phyloP scores from a whole-genome alignment of 352 stramenopile species.

The Globisporangium nunn region DNA sequence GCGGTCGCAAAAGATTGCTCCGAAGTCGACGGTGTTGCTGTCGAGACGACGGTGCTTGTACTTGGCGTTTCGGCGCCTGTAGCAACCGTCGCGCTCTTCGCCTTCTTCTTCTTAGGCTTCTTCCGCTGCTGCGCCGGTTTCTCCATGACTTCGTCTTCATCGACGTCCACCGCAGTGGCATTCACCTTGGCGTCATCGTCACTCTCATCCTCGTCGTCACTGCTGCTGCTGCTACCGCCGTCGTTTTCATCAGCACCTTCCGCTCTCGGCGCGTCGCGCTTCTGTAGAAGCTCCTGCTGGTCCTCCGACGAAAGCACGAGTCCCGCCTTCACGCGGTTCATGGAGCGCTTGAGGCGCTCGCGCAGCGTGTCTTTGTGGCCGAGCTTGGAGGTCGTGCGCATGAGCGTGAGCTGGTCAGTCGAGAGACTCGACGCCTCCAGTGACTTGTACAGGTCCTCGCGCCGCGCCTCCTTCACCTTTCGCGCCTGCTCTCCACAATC shows the following conservation, averaged over 20 bases:
- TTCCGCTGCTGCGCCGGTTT: constrained; percentile 4
- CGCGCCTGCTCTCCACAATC: constrained; percentile 19
- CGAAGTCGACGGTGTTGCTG: not conserved
- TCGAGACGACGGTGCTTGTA: not conserved
- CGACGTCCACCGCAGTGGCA: not conserved
- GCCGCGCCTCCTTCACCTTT: constrained; percentile 73
- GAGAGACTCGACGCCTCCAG: constrained; percentile 52
- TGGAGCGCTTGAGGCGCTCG: constrained; percentile 66
- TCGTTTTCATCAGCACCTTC: constrained; percentile 16
- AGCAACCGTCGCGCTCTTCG: constrained; percentile 4
- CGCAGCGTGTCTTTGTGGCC: constrained; percentile 79
- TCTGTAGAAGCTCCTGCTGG: constrained; percentile 53
- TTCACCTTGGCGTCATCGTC: constrained; percentile 8
- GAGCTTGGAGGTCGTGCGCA: constrained; percentile 71
- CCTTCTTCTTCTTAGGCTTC: constrained; percentile 19
- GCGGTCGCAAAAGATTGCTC: not conserved
- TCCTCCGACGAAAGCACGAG: constrained; percentile 44
- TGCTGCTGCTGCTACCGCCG: constrained; percentile 13
- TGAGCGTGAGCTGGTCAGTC: constrained; percentile 55
- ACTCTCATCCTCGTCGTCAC: constrained; percentile 9
- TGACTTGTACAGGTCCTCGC: constrained; percentile 77
- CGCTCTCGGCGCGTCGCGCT: constrained; percentile 11
- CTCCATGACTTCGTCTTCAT: not conserved
- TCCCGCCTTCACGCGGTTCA: constrained; percentile 73
- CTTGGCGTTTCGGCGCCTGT: not conserved